These are phyloP conservation scores for Apiotrichum domesticum DNA, from an alignment of 1,284 basidiomycete genomes.

Conservation along the genomic window DNA sequence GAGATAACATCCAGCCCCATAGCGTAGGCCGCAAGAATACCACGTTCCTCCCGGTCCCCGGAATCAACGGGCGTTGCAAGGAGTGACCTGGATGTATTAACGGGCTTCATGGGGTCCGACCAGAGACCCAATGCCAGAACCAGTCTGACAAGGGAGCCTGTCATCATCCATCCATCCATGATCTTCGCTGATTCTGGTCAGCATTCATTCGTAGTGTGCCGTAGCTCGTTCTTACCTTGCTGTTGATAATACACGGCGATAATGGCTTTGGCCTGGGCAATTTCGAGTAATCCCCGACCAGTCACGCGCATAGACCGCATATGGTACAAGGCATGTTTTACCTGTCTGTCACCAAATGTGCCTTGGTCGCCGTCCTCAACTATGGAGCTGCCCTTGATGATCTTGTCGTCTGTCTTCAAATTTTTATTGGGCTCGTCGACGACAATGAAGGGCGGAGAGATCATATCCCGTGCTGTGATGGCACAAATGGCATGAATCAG, in stretches of 20 bases:
- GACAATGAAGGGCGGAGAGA: slow-evolving; percentile 23
- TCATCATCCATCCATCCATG: slow-evolving; percentile 36
- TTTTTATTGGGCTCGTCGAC: slow-evolving; percentile 18
- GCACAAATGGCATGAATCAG: slow-evolving; percentile 49
- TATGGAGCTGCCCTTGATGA: too few relatives aligned
- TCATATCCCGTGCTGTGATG: slow-evolving; percentile 38
- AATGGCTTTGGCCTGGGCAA: slow-evolving; percentile 28
- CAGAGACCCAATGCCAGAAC: slow-evolving; percentile 31
- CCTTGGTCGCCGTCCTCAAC: too few relatives aligned
- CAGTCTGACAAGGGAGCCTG: slow-evolving; percentile 19
- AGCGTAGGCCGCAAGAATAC: slow-evolving; percentile 23
- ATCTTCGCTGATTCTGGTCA: slow-evolving; percentile 16
- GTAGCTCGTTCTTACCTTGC: slow-evolving; percentile 7
- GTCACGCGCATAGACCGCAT: slow-evolving; percentile 9
- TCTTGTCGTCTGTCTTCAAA: slow-evolving; percentile 11
- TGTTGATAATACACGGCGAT: slow-evolving; percentile 25
- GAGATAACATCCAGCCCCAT: slow-evolving; percentile 18
- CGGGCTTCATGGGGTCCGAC: neutral
- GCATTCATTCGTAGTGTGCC: neutral
- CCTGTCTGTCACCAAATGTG: slow-evolving; percentile 19
- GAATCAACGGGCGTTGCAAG: slow-evolving; percentile 23
- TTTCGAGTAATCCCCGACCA: slow-evolving; percentile 26
- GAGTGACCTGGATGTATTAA: slow-evolving; percentile 7
- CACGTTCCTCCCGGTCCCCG: slow-evolving; percentile 35
- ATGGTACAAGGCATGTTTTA: slow-evolving; percentile 15